A percentile compares a stretch with the other conserved stretches of the same genome.
Evolutionary conservation across 2,329 filamentous ascomycete genomes (phyloP).

Genomic region (Dendrostoma leiphaemia): DNA sequence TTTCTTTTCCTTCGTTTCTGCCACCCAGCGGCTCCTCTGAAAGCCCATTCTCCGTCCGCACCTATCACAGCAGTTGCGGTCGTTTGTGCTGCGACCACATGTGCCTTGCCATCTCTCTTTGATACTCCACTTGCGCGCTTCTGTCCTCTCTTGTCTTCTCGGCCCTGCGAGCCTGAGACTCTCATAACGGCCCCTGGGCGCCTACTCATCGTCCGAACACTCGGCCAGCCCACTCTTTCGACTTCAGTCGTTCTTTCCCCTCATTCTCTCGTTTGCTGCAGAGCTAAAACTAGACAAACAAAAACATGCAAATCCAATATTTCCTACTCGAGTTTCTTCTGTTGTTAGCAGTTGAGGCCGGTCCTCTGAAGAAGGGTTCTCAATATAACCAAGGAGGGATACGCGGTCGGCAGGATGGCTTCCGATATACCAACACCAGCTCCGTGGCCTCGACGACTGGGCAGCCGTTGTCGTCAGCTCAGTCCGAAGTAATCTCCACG

Average conservation of each 20-base stretch:
- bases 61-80: not conserved
- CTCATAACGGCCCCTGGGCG: not conserved
- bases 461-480: constrained; percentile 13
- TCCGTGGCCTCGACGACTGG: constrained; percentile 5
- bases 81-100: not conserved
- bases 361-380: constrained; percentile 16
- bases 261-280: not conserved
- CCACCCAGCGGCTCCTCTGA: not conserved
- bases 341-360: constrained; percentile 18
- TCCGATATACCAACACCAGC: constrained; percentile 4
- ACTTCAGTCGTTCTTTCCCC: constrained; percentile 6
- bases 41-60: not conserved
- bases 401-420: constrained; percentile 8
- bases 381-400: constrained; percentile 3
- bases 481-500: not conserved
- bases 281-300: not conserved
- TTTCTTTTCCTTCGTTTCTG: not conserved
- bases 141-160: not conserved
- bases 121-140: not conserved
- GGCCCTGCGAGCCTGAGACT: not conserved
- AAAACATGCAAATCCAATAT: constrained; percentile 7
- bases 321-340: constrained; percentile 14
- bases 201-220: not conserved
- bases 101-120: not conserved
- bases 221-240: not conserved